These are phyloP conservation scores for Daldinia grandis DNA, from an alignment of 495 filamentous ascomycete species.

Conservation along the genomic window DNA sequence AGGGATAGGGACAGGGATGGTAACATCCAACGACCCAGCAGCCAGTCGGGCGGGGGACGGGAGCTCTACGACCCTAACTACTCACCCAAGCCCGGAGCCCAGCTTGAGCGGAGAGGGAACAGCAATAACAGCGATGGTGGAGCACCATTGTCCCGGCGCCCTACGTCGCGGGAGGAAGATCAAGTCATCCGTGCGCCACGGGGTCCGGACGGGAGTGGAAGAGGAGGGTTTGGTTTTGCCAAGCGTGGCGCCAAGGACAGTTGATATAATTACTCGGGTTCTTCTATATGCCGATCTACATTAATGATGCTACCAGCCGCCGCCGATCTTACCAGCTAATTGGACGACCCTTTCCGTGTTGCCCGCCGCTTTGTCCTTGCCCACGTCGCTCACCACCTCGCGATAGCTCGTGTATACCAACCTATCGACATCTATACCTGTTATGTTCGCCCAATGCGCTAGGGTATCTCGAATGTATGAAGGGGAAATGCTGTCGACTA, in stretches of 20 bases:
- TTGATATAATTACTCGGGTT: constrained; percentile 43
- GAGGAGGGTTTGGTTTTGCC: constrained; percentile 72
- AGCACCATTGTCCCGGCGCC: constrained; percentile 51
- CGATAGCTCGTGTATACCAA: constrained; percentile 87
- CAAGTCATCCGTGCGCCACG: constrained; percentile 70
- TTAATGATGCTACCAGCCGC: constrained; percentile 79
- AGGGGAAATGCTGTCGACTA: constrained; percentile 66
- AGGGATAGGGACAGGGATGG: constrained; percentile 32
- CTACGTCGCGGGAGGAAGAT: constrained; percentile 59
- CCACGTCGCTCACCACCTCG: constrained; percentile 93
- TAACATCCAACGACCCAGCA: constrained; percentile 36
- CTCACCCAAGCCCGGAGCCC: constrained; percentile 65
- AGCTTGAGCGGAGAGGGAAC: constrained; percentile 53
- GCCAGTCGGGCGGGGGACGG: constrained; percentile 40
- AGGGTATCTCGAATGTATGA: constrained; percentile 66
- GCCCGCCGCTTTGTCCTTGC: constrained; percentile 68
- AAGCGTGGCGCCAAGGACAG: constrained; percentile 49
- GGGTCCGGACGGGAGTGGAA: constrained; percentile 78
- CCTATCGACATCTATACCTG: constrained; percentile 73
- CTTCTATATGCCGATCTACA: constrained; percentile 26
- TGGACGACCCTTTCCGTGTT: constrained; percentile 87
- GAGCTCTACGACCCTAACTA: constrained; percentile 79
- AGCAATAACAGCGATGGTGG: constrained; percentile 52
- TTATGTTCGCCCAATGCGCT: constrained; percentile 74
- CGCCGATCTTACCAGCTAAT: constrained; percentile 90